Percentiles rank a stretch among this genome's conserved stretches.
phyloP scores from a whole-genome alignment of 768 basidiomycete genomes.

The Glaciozyma antarctica region DNA sequence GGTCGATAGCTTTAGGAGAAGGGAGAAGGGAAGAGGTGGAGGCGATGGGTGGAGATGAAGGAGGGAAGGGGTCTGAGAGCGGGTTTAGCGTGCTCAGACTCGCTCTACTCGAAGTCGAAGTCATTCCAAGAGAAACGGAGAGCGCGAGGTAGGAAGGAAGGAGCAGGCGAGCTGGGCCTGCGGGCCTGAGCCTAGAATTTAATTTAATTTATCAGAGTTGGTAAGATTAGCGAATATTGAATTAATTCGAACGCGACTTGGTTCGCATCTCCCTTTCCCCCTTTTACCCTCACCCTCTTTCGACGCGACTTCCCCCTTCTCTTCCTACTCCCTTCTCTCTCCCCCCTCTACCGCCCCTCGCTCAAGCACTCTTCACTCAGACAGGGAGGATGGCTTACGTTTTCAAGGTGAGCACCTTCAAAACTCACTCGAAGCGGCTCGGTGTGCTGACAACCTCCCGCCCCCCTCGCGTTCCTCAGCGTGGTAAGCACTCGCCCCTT shows the following conservation, averaged over 20 bases:
- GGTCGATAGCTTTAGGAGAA: not conserved
- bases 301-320: no score
- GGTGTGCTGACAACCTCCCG: conserved; percentile 11
- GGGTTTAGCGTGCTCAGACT: not conserved
- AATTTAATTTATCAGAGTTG: no score
- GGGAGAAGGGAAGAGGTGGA: no score
- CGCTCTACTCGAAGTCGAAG: not conserved
- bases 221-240: not conserved
- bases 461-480: conserved; percentile 26
- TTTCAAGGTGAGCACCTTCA: conserved; percentile 41
- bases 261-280: not conserved
- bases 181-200: no score
- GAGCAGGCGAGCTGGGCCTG: no score
- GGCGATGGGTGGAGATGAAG: no score
- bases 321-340: not conserved
- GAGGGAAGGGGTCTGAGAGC: not conserved
- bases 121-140: no score
- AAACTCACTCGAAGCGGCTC: no score
- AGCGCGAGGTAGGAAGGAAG: no score
- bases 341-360: not conserved
- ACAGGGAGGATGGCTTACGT: conserved; percentile 38
- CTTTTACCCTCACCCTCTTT: not conserved
- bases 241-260: not conserved
- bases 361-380: not conserved
- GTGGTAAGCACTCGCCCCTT: conserved; percentile 43